Percentiles rank a stretch among this genome's conserved stretches.
phyloP scores from a whole-genome alignment of 2,329 filamentous ascomycete species.

The Drechslerella coelobrocha region DNA sequence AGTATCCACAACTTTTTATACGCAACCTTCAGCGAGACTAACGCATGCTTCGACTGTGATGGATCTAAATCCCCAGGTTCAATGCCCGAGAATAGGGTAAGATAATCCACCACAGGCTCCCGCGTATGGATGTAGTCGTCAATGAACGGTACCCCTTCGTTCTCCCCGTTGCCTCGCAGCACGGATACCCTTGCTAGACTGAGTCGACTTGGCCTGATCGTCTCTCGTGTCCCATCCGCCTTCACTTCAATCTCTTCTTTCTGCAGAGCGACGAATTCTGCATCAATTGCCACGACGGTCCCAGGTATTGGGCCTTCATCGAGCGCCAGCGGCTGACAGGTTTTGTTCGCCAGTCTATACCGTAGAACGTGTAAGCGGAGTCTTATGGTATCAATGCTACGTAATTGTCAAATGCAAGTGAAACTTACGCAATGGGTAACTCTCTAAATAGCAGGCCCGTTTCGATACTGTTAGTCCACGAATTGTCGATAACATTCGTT shows the following conservation, averaged over 20 bases:
- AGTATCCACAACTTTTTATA: constrained; percentile 99
- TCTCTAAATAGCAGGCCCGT: constrained; percentile 83
- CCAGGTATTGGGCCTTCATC: constrained; percentile 73
- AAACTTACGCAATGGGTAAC: constrained; percentile 38
- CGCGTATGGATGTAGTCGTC: constrained; percentile 95
- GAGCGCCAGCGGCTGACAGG: constrained; percentile 67
- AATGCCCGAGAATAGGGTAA: constrained; percentile 93
- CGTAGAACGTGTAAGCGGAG: constrained; percentile 57
- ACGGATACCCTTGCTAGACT: constrained; percentile 93
- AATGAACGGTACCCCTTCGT: constrained; percentile 86
- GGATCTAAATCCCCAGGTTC: constrained; percentile 83
- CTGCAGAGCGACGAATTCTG: constrained; percentile 92
- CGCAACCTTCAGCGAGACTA: constrained; percentile 85
- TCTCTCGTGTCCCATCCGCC: constrained; percentile 88
- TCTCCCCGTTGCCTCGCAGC: constrained; percentile 76
- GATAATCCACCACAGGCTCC: constrained; percentile 91
- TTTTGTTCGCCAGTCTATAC: constrained; percentile 61
- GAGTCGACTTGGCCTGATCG: constrained; percentile 86
- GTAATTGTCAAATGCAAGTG: constrained; percentile 25
- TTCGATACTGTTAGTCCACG: constrained; percentile 85
- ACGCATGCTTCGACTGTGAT: constrained; percentile 76
- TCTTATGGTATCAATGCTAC: constrained; percentile 59
- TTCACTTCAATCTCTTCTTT: constrained; percentile 96
- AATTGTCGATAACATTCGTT: constrained; percentile 81
- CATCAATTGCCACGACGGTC: constrained; percentile 86